Conservation (phyloP, 2,329 filamentous ascomycete genomes). For the Ceratocystis smalleyi region DNA sequence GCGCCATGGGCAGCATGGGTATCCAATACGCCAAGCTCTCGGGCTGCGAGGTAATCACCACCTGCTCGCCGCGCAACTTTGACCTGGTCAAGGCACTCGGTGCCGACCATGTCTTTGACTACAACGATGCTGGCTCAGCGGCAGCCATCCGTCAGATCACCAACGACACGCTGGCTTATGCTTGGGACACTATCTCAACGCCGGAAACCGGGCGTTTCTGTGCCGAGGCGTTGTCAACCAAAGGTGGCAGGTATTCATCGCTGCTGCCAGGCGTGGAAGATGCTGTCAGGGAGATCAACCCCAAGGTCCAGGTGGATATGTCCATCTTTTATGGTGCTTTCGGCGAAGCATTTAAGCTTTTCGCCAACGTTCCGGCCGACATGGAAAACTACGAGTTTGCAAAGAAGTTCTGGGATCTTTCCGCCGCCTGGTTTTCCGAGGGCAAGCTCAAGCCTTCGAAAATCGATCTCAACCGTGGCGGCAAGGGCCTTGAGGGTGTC, state of each 20-base stretch:
- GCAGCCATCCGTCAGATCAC: conserved; percentile 21
- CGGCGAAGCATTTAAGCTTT: conserved; percentile 25
- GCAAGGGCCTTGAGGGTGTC: conserved; percentile 24
- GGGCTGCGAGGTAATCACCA: conserved; percentile 26
- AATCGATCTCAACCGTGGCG: conserved; percentile 22
- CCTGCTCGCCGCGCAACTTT: conserved; percentile 27
- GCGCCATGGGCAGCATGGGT: conserved; percentile 37
- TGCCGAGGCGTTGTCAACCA: conserved; percentile 22
- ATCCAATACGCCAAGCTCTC: conserved; percentile 27
- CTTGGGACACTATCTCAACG: conserved; percentile 20
- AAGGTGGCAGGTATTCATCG: conserved; percentile 27
- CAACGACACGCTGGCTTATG: conserved; percentile 19
- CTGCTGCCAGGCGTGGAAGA: conserved; percentile 27
- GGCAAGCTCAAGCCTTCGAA: conserved; percentile 25
- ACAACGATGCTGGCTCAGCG: conserved; percentile 22
- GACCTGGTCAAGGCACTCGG: conserved; percentile 29
- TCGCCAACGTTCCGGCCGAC: conserved; percentile 19
- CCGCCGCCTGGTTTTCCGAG: conserved; percentile 23
- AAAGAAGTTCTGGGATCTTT: conserved; percentile 26
- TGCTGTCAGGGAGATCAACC: conserved; percentile 29
- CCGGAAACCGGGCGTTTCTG: conserved; percentile 21
- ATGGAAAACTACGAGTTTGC: conserved; percentile 25
- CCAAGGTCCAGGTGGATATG: conserved; percentile 22
- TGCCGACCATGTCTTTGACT: conserved; percentile 34
- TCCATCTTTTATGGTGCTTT: conserved; percentile 29